Base-by-base conservation (phyloP, 306 rosid species). In the Begonia peltatifolia region DNA sequence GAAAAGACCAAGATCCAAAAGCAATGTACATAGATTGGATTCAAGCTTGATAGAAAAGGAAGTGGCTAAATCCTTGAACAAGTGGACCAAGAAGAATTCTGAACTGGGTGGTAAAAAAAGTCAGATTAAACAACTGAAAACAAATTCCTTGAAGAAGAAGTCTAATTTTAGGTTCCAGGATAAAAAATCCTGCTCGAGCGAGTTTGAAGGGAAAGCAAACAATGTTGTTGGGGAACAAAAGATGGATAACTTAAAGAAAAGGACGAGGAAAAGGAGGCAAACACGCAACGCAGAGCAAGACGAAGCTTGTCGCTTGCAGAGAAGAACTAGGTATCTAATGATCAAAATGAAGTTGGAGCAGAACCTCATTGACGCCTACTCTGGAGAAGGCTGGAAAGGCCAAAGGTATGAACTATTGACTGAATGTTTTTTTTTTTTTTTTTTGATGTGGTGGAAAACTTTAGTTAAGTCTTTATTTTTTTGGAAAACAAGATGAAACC, bases 351-450 rank as follows among this genome's bases (percentile, higher is more conserved):
- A 81, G 67, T 72, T 75, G 58, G 96, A 87, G 78, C 96, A 87
- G 80, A 81, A 81, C 83, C 94, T 87, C 41, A 81, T 87, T 55
- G 96, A 87, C 74, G 94, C 96, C 59, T 87, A 87, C 77, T 73
- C 94, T 61, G 85, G 76, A 50, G 96, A 87, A 73, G 94, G 96
- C 64, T 84, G 96, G 96, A 87, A 84, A 65, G 96, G 96, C 57
- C 92, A 87, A 64, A 87, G 96, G 96, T 87, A 77, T 17, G 46
- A 47, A 57, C 48, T 55, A 41, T 36, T 54, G 57, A 57, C 15
- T 56, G 14, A 46, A 10, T 12, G 46, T 46, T 12, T 36, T 18
- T 41, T 11, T 46, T 12, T 36, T 18, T 41, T 11, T 12, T 25
- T 9, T 47, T 12, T 14, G 20, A 20, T 58, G 9, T 58, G 25